Percentiles rank a stretch among this genome's conserved stretches.
These are phyloP conservation scores for Calocera cornea DNA, from an alignment of 768 basidiomycete genomes.

Conservation along the genomic window DNA sequence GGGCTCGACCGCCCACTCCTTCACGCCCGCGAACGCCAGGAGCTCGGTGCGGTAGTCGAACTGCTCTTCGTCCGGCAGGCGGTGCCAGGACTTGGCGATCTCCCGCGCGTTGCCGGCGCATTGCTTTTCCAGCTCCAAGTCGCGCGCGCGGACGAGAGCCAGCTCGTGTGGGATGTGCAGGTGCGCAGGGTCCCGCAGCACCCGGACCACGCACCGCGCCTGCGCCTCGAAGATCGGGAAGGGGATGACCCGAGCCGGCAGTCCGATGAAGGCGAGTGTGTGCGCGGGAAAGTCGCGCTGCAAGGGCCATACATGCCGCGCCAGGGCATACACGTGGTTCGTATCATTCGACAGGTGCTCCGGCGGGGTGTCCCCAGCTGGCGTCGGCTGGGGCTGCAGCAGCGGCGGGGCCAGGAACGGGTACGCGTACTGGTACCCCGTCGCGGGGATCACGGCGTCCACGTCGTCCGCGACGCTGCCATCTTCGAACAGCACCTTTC, in stretches of 20 bases:
- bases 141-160: slow-evolving; percentile 24
- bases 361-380: slow-evolving; percentile 40
- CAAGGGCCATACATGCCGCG: slow-evolving; percentile 55
- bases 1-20: slow-evolving; percentile 28
- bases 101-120: slow-evolving; percentile 30
- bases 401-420: slow-evolving; percentile 43
- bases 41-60: slow-evolving; percentile 56
- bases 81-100: slow-evolving; percentile 46
- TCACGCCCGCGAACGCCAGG: slow-evolving; percentile 34
- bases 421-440: slow-evolving; percentile 54
- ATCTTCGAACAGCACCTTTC: slow-evolving; percentile 45
- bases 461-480: slow-evolving; percentile 41
- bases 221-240: slow-evolving; percentile 72
- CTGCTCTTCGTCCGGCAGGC: slow-evolving; percentile 39
- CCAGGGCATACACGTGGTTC: slow-evolving; percentile 56
- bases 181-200: slow-evolving; percentile 36
- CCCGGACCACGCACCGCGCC: slow-evolving; percentile 45
- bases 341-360: slow-evolving; percentile 47
- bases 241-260: slow-evolving; percentile 47
- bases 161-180: slow-evolving; percentile 33
- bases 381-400: slow-evolving; percentile 26
- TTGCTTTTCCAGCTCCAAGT: slow-evolving; percentile 36
- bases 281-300: slow-evolving; percentile 31
- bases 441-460: slow-evolving; percentile 57
- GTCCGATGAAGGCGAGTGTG: slow-evolving; percentile 52